Base-by-base conservation (phyloP, 2,329 filamentous ascomycete species). In the Exophiala spinifera region DNA sequence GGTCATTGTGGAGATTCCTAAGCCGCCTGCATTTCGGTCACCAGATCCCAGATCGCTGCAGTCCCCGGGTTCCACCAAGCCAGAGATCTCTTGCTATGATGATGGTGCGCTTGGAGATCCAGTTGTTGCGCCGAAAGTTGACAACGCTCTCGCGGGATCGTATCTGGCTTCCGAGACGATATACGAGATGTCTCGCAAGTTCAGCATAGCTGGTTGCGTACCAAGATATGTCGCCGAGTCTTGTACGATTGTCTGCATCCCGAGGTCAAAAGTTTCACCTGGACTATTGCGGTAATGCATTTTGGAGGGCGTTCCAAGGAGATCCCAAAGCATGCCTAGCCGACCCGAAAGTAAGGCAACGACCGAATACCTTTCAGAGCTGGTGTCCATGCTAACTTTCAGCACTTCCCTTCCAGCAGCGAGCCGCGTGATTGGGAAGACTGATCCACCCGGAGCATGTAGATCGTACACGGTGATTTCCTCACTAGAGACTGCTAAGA, bases 361-460 rank as follows among this genome's bases (percentile, higher is more conserved):
- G 48, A 86, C 71, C 5, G 81, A 75, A 60, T 80, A 75, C 40
- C 76, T 74, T 7, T 78, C 71, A 2, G 74, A 76, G 3, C 79
- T 83, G 0, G 80, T 81, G 65, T 87, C 82, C 76, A 87, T 84
- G 57, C 80, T 81, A 61, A 82, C 80, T 2, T 78, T 76, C 4
- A 87, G 65, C 2, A 86, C 78, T 42, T 76, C 71, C 14, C 75
- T 72, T 11, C 81, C 82, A 61, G 83, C 86, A 13, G 76, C 65
- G 10, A 87, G 75, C 37, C 71, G 78, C 1, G 81, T 75, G 14
- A 83, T 66, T 1, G 77, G 78, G 40, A 70, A 58, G 51, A 80
- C 49, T 63, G 61, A 53, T 70, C 61, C 55, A 21, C 57, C 57
- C 3, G 64, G 59, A 51, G 55, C 46, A 7, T 17, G 53, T 14